Evolutionary conservation across 2,329 filamentous ascomycete genomes (phyloP), one percentile per base, ranked within the genome.

Genomic region (Fulvia fulva): DNA sequence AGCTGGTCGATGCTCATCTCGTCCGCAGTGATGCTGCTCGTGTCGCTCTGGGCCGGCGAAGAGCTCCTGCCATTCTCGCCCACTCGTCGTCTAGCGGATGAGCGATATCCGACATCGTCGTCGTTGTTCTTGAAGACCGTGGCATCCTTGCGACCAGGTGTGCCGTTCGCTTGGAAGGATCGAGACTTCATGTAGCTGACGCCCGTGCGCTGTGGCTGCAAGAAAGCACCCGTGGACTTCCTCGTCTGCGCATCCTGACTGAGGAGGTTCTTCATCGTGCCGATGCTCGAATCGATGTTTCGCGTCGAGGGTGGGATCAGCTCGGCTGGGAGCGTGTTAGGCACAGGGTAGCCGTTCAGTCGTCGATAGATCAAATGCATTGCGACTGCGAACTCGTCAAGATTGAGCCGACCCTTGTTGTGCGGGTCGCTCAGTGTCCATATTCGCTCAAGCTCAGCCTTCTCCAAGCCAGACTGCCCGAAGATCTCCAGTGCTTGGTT

Each of bases 351-450:
- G 34, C 93, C 93, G 69, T 99, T 97, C 54, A 99, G 82, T 73
- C 95, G 96, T 68, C 94, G 85, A 77, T 99, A 99, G 68, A 99
- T 99, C 76, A 99, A 79, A 81, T 99, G 94, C 94, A 99, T 99
- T 9, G 92, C 91, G 53, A 99, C 93, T 8, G 94, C 92, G 71
- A 99, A 99, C 71, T 99, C 94, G 72, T 99, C 94, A 69, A 97
- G 84, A 68, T 99, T 92, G 28, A 99, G 82, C 56, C 92, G 88
- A 19, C 94, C 94, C 73, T 94, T 94, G 75, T 99, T 97, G 63
- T 92, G 88, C 30, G 92, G 88, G 72, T 99, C 94, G 2, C 93
- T 88, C 58, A 99, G 79, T 9, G 94, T 97, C 94, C 94, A 99
- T 52, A 97, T 87, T 30, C 88, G 84, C 75, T 97, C 94, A 37